A percentile compares a stretch with the other conserved stretches of the same genome.
Evolutionary conservation across 148 eudicot species (phyloP).

Genomic region (Chenopodium suecicum): DNA sequence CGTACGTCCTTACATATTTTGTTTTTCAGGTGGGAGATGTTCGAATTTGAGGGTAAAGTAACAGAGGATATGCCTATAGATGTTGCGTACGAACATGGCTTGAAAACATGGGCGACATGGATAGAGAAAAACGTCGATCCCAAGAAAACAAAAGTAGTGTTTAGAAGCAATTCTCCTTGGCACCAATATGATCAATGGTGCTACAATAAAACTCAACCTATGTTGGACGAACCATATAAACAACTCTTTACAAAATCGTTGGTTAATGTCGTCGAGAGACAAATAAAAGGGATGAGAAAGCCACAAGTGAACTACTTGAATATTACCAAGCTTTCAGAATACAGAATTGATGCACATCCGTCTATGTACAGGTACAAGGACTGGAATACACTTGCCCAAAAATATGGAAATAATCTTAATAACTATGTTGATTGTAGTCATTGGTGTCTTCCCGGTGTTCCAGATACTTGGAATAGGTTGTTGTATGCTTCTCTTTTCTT

Average conservation of each 20-base stretch:
- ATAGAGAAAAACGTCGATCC: background rate
- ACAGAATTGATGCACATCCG: constrained; percentile 41
- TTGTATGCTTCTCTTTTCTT: constrained; percentile 32
- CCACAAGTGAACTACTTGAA: constrained; percentile 34
- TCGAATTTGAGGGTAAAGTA: constrained; percentile 26
- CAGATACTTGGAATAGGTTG: constrained; percentile 47
- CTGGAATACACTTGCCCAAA: constrained; percentile 10
- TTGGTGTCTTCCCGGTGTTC: constrained; percentile 48
- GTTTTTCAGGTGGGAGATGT: constrained; percentile 45
- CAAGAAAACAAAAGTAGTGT: constrained; percentile 12
- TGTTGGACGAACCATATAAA: constrained; percentile 2
- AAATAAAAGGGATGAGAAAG: background rate
- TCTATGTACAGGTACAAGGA: constrained; percentile 13
- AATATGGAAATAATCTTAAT: background rate
- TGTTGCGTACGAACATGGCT: constrained; percentile 32
- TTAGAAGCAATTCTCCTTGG: constrained; percentile 26
- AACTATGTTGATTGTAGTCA: constrained; percentile 38
- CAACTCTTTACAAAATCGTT: constrained; percentile 14
- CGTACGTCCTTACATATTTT: no score
- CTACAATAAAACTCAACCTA: constrained; percentile 19
- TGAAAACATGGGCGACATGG: constrained; percentile 45
- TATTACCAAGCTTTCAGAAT: constrained; percentile 32
- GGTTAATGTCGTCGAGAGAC: constrained; percentile 25
- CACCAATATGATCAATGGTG: constrained; percentile 28
- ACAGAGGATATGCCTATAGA: constrained; percentile 30